Evolutionary conservation across 2,329 filamentous ascomycete species (phyloP).

Genomic region (Zymoseptoria ardabiliae): DNA sequence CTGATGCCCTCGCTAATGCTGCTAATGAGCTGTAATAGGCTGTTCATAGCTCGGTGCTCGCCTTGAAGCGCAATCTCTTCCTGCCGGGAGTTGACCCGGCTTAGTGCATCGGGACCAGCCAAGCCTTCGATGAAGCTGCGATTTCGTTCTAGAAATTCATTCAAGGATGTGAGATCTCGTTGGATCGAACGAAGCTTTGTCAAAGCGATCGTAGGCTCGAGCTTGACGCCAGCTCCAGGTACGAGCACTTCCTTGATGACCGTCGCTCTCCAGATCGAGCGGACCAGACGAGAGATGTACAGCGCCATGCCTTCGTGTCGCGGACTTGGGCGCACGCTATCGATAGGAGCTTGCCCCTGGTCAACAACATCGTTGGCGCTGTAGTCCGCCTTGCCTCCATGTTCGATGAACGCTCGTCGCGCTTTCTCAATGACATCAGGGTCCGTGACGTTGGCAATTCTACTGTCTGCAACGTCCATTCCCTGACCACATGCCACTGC

Average conservation of each 20-base stretch:
- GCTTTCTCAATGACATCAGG: slow-evolving; percentile 80
- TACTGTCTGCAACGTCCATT: slow-evolving; percentile 67
- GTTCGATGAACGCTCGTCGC: slow-evolving; percentile 81
- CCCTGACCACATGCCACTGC: slow-evolving; percentile 94
- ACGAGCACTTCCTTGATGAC: slow-evolving; percentile 55
- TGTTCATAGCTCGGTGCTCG: slow-evolving; percentile 86
- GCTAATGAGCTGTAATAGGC: slow-evolving; percentile 74
- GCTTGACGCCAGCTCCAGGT: slow-evolving; percentile 51
- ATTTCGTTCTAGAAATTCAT: slow-evolving; percentile 80
- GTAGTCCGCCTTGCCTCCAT: slow-evolving; percentile 77
- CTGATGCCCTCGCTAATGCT: slow-evolving; percentile 95
- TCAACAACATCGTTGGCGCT: slow-evolving; percentile 66
- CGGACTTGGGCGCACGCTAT: slow-evolving; percentile 79
- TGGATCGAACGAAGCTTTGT: slow-evolving; percentile 70
- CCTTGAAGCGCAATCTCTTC: slow-evolving; percentile 89
- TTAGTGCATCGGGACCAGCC: slow-evolving; percentile 81
- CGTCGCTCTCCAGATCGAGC: slow-evolving; percentile 76
- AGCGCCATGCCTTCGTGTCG: slow-evolving; percentile 81
- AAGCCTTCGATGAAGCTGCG: slow-evolving; percentile 87
- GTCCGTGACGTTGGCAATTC: slow-evolving; percentile 66
- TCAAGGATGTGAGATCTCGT: slow-evolving; percentile 68
- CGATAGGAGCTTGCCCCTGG: slow-evolving; percentile 58
- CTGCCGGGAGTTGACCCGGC: slow-evolving; percentile 68
- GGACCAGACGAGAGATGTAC: slow-evolving; percentile 80
- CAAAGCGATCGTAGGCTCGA: slow-evolving; percentile 60